phyloP scores from a whole-genome alignment of 2,329 filamentous ascomycete species.

The Arthrobotrys pseudoclavata region DNA sequence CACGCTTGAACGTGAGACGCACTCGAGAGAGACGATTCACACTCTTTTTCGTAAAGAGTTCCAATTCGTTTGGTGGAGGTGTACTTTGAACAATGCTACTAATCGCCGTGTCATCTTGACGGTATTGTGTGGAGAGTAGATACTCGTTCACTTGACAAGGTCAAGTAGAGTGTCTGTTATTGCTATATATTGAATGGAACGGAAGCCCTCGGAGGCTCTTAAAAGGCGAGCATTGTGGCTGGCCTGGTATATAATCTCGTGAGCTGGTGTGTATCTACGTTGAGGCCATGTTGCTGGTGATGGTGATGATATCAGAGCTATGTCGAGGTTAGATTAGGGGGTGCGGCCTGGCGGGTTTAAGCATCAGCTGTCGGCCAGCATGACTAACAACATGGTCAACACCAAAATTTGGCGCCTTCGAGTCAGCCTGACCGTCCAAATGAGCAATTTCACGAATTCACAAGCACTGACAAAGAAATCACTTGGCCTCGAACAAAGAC shows the following conservation, averaged over 20 bases:
- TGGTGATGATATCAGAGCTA: constrained; percentile 2
- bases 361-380: constrained; percentile 36
- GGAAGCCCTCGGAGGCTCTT: constrained; percentile 28
- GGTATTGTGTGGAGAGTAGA: constrained; percentile 56
- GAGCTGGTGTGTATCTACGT: constrained; percentile 14
- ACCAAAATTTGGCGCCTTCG: constrained; percentile 10
- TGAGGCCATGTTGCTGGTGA: constrained; percentile 36
- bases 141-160: constrained; percentile 55
- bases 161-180: constrained; percentile 39
- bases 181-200: constrained; percentile 27
- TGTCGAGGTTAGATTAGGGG: background rate
- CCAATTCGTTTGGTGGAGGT: constrained; percentile 60
- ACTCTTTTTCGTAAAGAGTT: constrained; percentile 58
- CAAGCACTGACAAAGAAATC: background rate
- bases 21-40: constrained; percentile 27
- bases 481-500: background rate
- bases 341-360: constrained; percentile 15
- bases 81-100: constrained; percentile 57
- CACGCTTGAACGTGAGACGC: constrained; percentile 1
- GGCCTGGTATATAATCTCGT: constrained; percentile 18
- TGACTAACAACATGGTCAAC: constrained; percentile 57
- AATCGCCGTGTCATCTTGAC: constrained; percentile 61
- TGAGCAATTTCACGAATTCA: constrained; percentile 38
- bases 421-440: constrained; percentile 23
- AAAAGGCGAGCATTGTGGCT: constrained; percentile 58